Evolutionary conservation across 768 basidiomycete species (phyloP).

Genomic region (Suillus occidentalis): DNA sequence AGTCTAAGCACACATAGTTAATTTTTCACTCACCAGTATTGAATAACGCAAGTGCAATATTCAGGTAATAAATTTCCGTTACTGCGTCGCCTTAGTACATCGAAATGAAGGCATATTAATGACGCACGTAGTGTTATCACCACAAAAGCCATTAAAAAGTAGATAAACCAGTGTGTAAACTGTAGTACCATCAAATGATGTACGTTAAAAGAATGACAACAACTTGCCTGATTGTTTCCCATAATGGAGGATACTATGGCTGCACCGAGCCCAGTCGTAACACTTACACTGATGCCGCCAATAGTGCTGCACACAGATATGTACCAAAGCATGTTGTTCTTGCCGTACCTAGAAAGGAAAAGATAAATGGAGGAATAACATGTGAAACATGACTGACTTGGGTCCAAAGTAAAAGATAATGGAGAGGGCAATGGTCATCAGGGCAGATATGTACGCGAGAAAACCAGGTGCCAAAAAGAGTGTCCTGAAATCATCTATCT

Average conservation of each 20-base stretch:
- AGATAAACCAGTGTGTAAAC: slow-evolving; percentile 93
- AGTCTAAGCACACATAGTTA: neutral
- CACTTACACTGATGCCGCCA: slow-evolving; percentile 92
- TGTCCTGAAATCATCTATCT: slow-evolving; percentile 70
- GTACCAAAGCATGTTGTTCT: slow-evolving; percentile 93
- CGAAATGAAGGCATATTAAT: neutral
- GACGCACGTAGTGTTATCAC: slow-evolving; percentile 65
- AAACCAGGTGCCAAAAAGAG: slow-evolving; percentile 87
- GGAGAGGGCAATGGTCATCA: slow-evolving; percentile 63
- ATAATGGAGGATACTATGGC: slow-evolving; percentile 80
- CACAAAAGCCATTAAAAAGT: slow-evolving; percentile 84
- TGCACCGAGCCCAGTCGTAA: slow-evolving; percentile 90
- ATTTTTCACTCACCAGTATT: slow-evolving; percentile 65
- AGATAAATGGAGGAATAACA: slow-evolving; percentile 9
- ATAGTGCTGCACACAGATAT: slow-evolving; percentile 95
- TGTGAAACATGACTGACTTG: slow-evolving; percentile 42
- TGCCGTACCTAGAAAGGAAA: slow-evolving; percentile 61
- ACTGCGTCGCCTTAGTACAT: slow-evolving; percentile 42
- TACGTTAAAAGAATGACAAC: neutral
- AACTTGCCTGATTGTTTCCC: slow-evolving; percentile 74
- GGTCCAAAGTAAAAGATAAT: slow-evolving; percentile 85
- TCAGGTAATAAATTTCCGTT: slow-evolving; percentile 92
- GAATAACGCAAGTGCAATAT: slow-evolving; percentile 93
- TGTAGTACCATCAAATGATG: slow-evolving; percentile 29
- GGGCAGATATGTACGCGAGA: slow-evolving; percentile 62